Percentiles rank a stretch among this genome's conserved stretches.
phyloP scores from a whole-genome alignment of 2,329 filamentous ascomycete species.

The Fusarium brachygibbosum region DNA sequence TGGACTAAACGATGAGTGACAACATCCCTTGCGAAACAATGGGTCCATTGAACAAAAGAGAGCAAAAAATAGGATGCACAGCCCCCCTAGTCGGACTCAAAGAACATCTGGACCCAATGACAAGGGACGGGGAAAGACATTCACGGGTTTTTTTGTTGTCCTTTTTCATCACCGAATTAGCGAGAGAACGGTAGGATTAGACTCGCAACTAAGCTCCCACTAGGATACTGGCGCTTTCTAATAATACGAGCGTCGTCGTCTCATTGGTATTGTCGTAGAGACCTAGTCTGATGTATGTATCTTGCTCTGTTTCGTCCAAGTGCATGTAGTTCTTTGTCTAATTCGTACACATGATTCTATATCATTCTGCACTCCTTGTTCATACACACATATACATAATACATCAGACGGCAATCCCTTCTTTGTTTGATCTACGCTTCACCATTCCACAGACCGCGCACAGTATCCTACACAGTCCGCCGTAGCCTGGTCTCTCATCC shows the following conservation, averaged over 20 bases:
- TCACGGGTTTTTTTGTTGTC: constrained; percentile 2
- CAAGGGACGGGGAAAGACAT: constrained; percentile 4
- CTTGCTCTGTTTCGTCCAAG: background rate
- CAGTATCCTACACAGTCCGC: constrained; percentile 40
- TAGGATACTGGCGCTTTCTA: constrained; percentile 20
- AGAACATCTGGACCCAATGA: constrained; percentile 30
- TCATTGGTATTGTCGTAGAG: constrained; percentile 2
- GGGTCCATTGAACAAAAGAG: constrained; percentile 9
- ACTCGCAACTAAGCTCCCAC: constrained; percentile 36
- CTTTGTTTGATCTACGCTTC: constrained; percentile 27
- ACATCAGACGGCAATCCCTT: constrained; percentile 13
- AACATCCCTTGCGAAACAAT: constrained; percentile 37
- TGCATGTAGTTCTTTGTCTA: constrained; percentile 1
- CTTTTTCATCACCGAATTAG: constrained; percentile 14
- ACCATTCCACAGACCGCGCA: constrained; percentile 16
- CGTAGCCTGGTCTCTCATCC: constrained; percentile 12
- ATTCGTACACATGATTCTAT: background rate
- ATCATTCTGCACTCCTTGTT: constrained; percentile 7
- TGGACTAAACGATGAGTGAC: constrained; percentile 26
- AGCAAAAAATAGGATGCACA: constrained; percentile 36
- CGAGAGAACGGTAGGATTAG: constrained; percentile 35
- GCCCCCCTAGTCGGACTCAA: constrained; percentile 29
- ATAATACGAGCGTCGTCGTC: constrained; percentile 23
- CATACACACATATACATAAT: background rate
- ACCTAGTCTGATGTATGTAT: no score